Base-by-base conservation (phyloP, 768 basidiomycete genomes). In the Auricularia heimuer region DNA sequence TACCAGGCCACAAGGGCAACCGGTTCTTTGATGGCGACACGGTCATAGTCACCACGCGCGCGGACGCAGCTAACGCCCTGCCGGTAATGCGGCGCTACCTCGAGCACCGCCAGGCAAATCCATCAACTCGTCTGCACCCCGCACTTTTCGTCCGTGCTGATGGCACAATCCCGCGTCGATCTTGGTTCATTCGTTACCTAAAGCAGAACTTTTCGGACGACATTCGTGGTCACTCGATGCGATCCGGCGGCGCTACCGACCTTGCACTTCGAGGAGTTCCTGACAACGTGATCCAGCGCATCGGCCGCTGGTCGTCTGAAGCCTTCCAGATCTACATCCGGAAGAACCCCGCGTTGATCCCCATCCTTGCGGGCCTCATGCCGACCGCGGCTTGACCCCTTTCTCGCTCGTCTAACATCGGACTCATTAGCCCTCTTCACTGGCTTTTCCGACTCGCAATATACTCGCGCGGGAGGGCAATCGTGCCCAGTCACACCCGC, bases 1-100 rank as follows among this genome's bases (percentile, higher is more conserved):
- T 81, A 0, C 79, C 78, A 0, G 29, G 60, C 0, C 79, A 80
- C 65, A 82, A 81, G 62, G 75, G 74, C 3, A 76, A 80, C 66
- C 63, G 63, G 1, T 64, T 64, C 4, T 64, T 51, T 51, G 44
- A 47, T 4, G 47, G 63, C 12, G 24, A 54, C 18, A 58, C 63
- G 1, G 6, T 64, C 63, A 1, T 64, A 1, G 35, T 64, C 33
- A 35, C n/a, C n/a, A n/a, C n/a, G n/a, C n/a, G n/a, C n/a, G n/a
- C 34, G 8, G 37, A 36, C 14, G n/a, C 18, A 1, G 34, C 56
- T 8, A 18, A 61, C 6, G n/a, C 64, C 1, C 18, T 65, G 3
- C 54, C 64, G 1, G n/a, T 33, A 1, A 60, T 65, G 54, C 56
- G 35, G 1, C 11, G 2, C 1, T 65, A 65, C 58, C 4, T 67